These are phyloP conservation scores for Dillenia suffruticosa DNA, from an alignment of 164 flowering plant genomes.

Conservation along the genomic window DNA sequence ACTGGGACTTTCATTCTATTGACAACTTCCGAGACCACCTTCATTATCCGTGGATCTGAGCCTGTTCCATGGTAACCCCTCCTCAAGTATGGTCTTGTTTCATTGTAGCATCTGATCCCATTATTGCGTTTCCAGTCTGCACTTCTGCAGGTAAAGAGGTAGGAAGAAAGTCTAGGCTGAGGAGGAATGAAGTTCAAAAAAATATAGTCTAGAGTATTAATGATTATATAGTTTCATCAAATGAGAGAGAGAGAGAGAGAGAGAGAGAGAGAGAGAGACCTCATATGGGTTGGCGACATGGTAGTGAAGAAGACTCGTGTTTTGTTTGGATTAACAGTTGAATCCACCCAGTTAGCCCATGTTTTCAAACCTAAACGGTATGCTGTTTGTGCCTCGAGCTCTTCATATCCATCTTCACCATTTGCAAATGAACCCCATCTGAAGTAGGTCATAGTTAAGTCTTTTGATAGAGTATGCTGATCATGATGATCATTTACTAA, in stretches of 20 bases:
- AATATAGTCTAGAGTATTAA: no score
- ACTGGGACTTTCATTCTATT: conserved; percentile 75
- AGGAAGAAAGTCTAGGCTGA: background rate
- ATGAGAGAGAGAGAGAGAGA: background rate
- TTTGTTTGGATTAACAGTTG: conserved; percentile 60
- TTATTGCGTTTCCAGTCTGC: conserved; percentile 64
- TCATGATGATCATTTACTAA: no score
- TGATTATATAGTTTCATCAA: background rate
- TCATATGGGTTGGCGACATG: conserved; percentile 82
- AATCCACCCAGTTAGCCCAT: conserved; percentile 96
- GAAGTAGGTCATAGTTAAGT: conserved; percentile 12
- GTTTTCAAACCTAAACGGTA: conserved; percentile 67
- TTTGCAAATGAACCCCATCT: conserved; percentile 93
- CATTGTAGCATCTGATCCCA: conserved; percentile 80
- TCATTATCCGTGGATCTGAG: conserved; percentile 64
- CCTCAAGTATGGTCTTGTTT: conserved; percentile 65
- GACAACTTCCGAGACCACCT: conserved; percentile 39
- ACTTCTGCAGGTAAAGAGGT: conserved; percentile 43
- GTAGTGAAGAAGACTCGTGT: conserved; percentile 82
- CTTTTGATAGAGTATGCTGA: background rate
- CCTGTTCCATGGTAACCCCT: conserved; percentile 79
- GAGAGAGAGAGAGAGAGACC: conserved; percentile 30
- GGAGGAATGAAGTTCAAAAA: no score
- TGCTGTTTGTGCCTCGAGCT: conserved; percentile 60
- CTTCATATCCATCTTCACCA: conserved; percentile 74